Evolutionary conservation across 176 grass and related monocot genomes (phyloP).

Genomic region (Lolium multiflorum): DNA sequence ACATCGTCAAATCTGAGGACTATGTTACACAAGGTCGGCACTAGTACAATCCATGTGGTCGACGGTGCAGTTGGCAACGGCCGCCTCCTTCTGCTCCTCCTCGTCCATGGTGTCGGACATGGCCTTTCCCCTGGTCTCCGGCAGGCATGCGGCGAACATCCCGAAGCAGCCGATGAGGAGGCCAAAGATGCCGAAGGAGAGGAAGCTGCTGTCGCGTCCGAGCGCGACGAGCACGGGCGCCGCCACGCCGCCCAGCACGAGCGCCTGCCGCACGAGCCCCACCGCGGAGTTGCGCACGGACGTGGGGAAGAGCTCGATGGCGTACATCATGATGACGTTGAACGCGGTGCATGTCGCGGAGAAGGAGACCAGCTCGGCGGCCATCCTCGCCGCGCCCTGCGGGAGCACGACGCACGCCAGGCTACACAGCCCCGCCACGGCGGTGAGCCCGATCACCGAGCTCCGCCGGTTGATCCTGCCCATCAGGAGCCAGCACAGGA

Average conservation of each 20-base stretch:
- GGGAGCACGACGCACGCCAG: conserved; percentile 58
- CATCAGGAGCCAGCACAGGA: conserved; percentile 60
- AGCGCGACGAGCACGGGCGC: conserved; percentile 75
- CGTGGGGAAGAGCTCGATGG: conserved; percentile 93
- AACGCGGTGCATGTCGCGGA: conserved; percentile 82
- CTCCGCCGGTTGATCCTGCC: conserved; percentile 60
- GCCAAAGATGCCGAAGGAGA: conserved; percentile 83
- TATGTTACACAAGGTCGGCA: conserved; percentile 40
- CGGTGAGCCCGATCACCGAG: conserved; percentile 58
- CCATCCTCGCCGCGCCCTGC: conserved; percentile 54
- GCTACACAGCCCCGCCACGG: conserved; percentile 54
- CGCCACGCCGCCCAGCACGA: conserved; percentile 69
- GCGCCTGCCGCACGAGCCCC: conserved; percentile 64
- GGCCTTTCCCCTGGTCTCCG: conserved; percentile 73
- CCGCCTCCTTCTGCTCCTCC: conserved; percentile 65
- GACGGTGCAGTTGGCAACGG: background rate
- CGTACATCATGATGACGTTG: conserved; percentile 69
- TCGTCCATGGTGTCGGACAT: conserved; percentile 96
- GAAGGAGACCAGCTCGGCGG: conserved; percentile 69
- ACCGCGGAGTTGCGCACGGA: conserved; percentile 84
- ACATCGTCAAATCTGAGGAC: too few species aligned
- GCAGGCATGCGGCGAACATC: conserved; percentile 57
- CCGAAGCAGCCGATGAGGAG: conserved; percentile 62
- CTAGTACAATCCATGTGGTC: conserved; percentile 1
- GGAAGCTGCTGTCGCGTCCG: conserved; percentile 63